These are phyloP conservation scores for Neolentinus lepideus DNA, from an alignment of 1,284 basidiomycete genomes.

Conservation along the genomic window DNA sequence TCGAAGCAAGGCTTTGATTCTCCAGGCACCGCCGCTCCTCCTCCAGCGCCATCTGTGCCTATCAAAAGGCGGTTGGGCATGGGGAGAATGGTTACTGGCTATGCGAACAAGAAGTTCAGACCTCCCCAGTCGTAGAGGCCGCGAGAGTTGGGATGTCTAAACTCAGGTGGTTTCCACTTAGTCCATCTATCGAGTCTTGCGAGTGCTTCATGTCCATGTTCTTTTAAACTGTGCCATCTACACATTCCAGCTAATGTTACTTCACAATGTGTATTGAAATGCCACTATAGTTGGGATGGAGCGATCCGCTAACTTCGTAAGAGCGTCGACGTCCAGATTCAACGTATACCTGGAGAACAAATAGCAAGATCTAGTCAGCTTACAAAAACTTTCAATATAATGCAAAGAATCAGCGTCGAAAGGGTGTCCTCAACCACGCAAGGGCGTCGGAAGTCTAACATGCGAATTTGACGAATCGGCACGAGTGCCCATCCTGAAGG, in stretches of 20 bases:
- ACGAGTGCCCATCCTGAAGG: not conserved
- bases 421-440: not conserved
- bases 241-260: too few species aligned
- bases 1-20: too few species aligned
- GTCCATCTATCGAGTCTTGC: not conserved
- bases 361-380: not conserved
- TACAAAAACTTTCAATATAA: not conserved
- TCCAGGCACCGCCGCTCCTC: not conserved
- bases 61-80: constrained; percentile 53
- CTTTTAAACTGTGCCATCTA: not conserved
- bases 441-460: constrained; percentile 2
- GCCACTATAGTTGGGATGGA: too few species aligned
- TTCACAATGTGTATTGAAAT: too few species aligned
- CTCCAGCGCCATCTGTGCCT: constrained; percentile 1
- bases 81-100: constrained; percentile 42
- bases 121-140: constrained; percentile 23
- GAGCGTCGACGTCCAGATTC: not conserved
- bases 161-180: not conserved
- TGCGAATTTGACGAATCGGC: not conserved
- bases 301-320: too few species aligned
- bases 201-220: not conserved
- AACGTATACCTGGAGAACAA: not conserved
- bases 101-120: constrained; percentile 65
- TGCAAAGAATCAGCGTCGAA: constrained; percentile 1
- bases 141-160: not conserved